Evolutionary conservation across 768 basidiomycete genomes (phyloP), one percentile per base, ranked within the genome.

Genomic region (Boletellus ananiceps): DNA sequence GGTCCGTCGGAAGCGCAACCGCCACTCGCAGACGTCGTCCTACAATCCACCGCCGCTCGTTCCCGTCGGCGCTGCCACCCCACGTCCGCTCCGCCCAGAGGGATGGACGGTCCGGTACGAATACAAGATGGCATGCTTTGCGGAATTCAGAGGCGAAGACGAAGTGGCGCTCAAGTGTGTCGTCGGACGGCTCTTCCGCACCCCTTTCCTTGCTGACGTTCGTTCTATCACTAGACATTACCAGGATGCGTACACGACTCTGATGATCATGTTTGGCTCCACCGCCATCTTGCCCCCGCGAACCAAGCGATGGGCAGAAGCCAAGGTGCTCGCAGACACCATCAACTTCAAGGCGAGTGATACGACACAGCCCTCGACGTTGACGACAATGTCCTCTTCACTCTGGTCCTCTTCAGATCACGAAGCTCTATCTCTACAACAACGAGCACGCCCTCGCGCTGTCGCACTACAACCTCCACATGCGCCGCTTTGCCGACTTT

Each of bases 301-400:
- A 8, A 97, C 93, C 2, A 99, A 98, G 64, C 79, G 95, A 27
- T 98, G 95, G 95, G 93, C 94, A 14, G 96, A 99, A 67, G 95
- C 95, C 3, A 96, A 94, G 66, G 96, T 98, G 2, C 77, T 98
- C 2, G 93, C 91, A 0, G 96, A 99, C 63, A 89, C 91, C 56
- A 84, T 97, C 53, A 89, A 85, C 50, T 74, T 96, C 63, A 94
- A 96, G 74, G 93, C 90, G 52, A 48, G 69, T 52, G 8, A 1
- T 13, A 14, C 21, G 21, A 8, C 27, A 51, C 13, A 13, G 9
- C 7, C 37, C 16, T 25, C 15, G 14, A 15, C 13, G 11, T 19
- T 19, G 19, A 19, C 19, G 19, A 19, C 1, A 1, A 19, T 19
- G 1, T 16, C 13, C 13, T 11, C 45, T 32, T 9, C 29, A 29